Evolutionary conservation across 1,139 yeast species (phyloP), one percentile per base, ranked within the genome.

Genomic region (Scheffersomyces insectosa): DNA sequence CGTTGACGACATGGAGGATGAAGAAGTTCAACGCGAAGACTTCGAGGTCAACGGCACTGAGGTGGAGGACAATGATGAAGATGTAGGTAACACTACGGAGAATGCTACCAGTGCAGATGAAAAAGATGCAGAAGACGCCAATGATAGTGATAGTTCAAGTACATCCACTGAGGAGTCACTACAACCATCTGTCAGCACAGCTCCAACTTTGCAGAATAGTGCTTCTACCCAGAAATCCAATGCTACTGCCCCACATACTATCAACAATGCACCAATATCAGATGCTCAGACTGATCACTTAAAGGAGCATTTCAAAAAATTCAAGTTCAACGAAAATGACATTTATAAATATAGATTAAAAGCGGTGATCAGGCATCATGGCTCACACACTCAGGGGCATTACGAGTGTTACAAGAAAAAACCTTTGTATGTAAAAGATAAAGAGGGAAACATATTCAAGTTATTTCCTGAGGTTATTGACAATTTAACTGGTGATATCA

Each of bases 361-460:
- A 50, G 88, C 97, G 1, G 70, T 89, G 52, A 82, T 93, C 20
- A 77, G 89, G 48, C 99, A 93, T 59, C 81, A 83, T 41, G 99
- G 98, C 0, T 83, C 95, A 1, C 98, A 93, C 63, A 78, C 85
- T 14, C 82, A 84, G 38, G 99, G 98, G 0, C 99, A 93, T 60
- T 93, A 88, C 57, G 95, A 87, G 56, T 85, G 93, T 52, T 88
- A 80, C 60, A 82, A 82, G 50, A 78, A 77, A 38, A 88, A 88
- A 56, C 91, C 93, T 2, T 63, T 77, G 9, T 77, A 73, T 49
- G 81, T 77, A 40, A 82, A 79, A 54, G 78, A 76, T 48, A 60
- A 51, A 25, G 76, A 73, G 2, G 80, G 80, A 3, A 64, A 52
- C 54, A 78, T 69, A 34, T 67, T 78, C 46, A 77, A 77, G 54